phyloP scores from a whole-genome alignment of 345 rosid species.

The Ailanthus altissimus region DNA sequence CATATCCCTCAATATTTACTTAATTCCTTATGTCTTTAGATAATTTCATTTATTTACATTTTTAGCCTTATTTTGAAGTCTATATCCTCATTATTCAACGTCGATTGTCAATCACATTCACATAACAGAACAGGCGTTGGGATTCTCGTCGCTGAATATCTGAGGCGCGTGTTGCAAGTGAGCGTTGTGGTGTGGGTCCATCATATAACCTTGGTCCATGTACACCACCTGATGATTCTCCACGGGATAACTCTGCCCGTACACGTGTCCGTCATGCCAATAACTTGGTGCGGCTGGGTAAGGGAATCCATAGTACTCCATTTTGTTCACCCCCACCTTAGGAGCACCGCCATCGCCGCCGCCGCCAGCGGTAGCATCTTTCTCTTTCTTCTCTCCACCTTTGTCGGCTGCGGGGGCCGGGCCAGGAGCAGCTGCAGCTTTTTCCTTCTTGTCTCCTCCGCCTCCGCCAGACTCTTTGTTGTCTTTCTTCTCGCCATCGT shows the following conservation, averaged over 20 bases:
- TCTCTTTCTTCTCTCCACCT: slow-evolving; percentile 30
- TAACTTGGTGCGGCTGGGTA: slow-evolving; percentile 43
- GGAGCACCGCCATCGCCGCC: slow-evolving; percentile 42
- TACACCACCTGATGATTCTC: slow-evolving; percentile 23
- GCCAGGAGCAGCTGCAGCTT: no score
- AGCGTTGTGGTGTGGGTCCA: slow-evolving; percentile 35
- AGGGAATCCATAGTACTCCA: slow-evolving; percentile 44
- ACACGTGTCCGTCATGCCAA: slow-evolving; percentile 43
- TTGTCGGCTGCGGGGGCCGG: slow-evolving; percentile 27
- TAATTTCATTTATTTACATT: slow-evolving; percentile 36
- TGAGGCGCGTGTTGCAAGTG: slow-evolving; percentile 58
- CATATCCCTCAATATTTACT: no score
- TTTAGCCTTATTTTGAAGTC: not conserved
- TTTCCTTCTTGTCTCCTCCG: slow-evolving; percentile 47
- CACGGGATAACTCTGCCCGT: slow-evolving; percentile 38
- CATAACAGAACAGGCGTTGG: slow-evolving; percentile 78
- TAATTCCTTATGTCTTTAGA: slow-evolving; percentile 32
- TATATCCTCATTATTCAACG: no score
- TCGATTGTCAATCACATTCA: no score
- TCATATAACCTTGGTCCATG: slow-evolving; percentile 34
- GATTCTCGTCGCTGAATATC: no score
- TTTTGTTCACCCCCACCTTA: slow-evolving; percentile 54
- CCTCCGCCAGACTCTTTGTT: no score
- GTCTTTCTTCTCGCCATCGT: no score
- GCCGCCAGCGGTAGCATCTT: slow-evolving; percentile 1